Evolutionary conservation across 2,329 filamentous ascomycete species (phyloP).

Genomic region (Neobulgaria alba): DNA sequence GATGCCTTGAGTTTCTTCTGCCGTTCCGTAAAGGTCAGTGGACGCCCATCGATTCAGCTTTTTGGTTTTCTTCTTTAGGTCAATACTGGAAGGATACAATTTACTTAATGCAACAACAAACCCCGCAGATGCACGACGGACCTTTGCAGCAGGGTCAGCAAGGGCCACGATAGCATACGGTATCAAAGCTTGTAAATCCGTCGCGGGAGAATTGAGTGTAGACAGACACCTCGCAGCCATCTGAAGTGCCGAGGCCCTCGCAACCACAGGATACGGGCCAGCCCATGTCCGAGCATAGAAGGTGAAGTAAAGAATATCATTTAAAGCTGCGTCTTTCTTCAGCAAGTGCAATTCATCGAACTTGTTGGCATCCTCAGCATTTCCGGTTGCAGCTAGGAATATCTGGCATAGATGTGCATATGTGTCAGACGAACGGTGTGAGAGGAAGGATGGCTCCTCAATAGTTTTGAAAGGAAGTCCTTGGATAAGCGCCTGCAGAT

Average conservation of each 20-base stretch:
- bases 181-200: conserved; percentile 71
- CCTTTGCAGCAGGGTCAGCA: conserved; percentile 63
- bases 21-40: conserved; percentile 55
- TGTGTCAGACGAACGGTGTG: conserved; percentile 40
- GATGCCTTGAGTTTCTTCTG: conserved; percentile 37
- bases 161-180: conserved; percentile 73
- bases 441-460: conserved; percentile 43
- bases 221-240: conserved; percentile 51
- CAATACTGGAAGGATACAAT: conserved; percentile 34
- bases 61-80: conserved; percentile 34
- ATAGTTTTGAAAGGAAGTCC: conserved; percentile 28
- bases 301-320: conserved; percentile 59
- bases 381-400: conserved; percentile 46
- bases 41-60: conserved; percentile 46
- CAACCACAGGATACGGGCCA: conserved; percentile 59
- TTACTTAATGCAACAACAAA: conserved; percentile 50
- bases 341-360: conserved; percentile 46
- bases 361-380: conserved; percentile 30
- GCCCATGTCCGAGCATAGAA: conserved; percentile 73
- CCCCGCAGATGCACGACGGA: conserved; percentile 67
- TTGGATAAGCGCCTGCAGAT: conserved; percentile 19
- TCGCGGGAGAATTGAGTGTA: conserved; percentile 36
- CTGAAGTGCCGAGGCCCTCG: conserved; percentile 60
- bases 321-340: conserved; percentile 43
- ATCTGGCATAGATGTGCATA: conserved; percentile 51